Evolutionary conservation across 768 basidiomycete genomes (phyloP).

Genomic region (Daedaleopsis sinensis): DNA sequence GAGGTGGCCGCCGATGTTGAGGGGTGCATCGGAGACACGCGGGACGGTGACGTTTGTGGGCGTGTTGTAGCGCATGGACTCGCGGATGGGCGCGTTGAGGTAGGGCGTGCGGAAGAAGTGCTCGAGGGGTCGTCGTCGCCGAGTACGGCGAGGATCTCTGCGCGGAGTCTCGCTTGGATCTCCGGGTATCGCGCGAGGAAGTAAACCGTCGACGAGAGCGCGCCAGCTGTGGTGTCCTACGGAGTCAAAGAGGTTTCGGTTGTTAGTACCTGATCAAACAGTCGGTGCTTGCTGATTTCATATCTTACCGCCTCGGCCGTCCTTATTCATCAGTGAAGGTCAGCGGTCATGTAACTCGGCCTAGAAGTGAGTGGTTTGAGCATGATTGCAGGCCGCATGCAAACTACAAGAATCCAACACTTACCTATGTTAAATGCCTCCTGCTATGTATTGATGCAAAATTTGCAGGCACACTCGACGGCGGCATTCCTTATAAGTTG

Average conservation of each 20-base stretch:
- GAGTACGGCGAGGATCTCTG: slow-evolving; percentile 39
- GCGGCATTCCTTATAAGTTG: too few relatives aligned
- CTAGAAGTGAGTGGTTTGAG: too few relatives aligned
- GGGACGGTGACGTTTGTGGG: slow-evolving; percentile 31
- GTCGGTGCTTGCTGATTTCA: too few relatives aligned
- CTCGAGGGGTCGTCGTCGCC: slow-evolving; percentile 31
- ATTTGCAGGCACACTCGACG: too few relatives aligned
- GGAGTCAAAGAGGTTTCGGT: not conserved
- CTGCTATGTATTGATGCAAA: too few relatives aligned
- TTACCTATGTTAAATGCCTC: too few relatives aligned
- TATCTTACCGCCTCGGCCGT: too few relatives aligned
- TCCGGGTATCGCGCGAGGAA: slow-evolving; percentile 41
- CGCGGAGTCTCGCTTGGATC: slow-evolving; percentile 38
- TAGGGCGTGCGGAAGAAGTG: slow-evolving; percentile 34
- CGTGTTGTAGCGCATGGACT: slow-evolving; percentile 40
- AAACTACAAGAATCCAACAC: too few relatives aligned
- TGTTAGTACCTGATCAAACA: too few relatives aligned
- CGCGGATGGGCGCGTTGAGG: slow-evolving; percentile 42
- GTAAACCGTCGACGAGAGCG: slow-evolving; percentile 40
- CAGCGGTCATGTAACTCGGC: too few relatives aligned
- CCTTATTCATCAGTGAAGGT: too few relatives aligned
- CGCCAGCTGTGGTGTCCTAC: slow-evolving; percentile 44
- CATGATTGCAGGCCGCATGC: too few relatives aligned
- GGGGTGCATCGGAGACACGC: slow-evolving; percentile 31
- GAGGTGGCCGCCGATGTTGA: slow-evolving; percentile 35